A percentile compares a stretch with the other conserved stretches of the same genome.
Conservation (phyloP, 1,139 yeast species). For the Kodamaea sp. region DNA sequence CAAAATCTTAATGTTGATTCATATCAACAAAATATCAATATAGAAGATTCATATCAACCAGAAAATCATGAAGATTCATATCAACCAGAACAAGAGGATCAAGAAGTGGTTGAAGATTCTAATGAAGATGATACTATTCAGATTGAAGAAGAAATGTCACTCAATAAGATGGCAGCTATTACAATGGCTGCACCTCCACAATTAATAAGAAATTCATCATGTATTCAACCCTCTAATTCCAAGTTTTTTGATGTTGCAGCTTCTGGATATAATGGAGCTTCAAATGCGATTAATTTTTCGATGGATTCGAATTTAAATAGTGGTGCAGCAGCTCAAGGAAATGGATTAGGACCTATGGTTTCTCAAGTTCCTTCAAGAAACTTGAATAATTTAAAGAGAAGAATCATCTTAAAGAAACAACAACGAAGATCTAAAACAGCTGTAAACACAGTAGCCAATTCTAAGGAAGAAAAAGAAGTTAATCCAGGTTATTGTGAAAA, state of each 20-base stretch:
- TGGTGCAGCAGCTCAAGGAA: slow-evolving; percentile 38
- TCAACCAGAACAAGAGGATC: slow-evolving; percentile 12
- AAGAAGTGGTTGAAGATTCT: slow-evolving; percentile 10
- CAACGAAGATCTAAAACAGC: slow-evolving; percentile 16
- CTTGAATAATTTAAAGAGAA: slow-evolving; percentile 54
- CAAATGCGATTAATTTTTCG: slow-evolving; percentile 40
- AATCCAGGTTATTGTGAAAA: slow-evolving; percentile 87
- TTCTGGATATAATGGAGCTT: slow-evolving; percentile 72
- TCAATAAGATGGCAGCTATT: slow-evolving; percentile 6
- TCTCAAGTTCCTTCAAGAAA: slow-evolving; percentile 70
- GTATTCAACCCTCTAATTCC: slow-evolving; percentile 25
- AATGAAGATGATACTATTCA: slow-evolving; percentile 8
- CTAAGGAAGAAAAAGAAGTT: slow-evolving; percentile 27
- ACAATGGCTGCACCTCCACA: slow-evolving; percentile 9
- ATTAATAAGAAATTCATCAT: slow-evolving; percentile 27
- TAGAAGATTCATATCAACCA: too few relatives aligned
- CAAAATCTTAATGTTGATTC: slow-evolving; percentile 3
- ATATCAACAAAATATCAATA: too few relatives aligned
- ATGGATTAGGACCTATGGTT: slow-evolving; percentile 66
- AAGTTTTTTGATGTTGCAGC: slow-evolving; percentile 68
- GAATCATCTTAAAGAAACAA: slow-evolving; percentile 44
- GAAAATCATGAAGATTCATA: slow-evolving; percentile 9
- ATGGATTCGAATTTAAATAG: slow-evolving; percentile 45
- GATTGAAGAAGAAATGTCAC: slow-evolving; percentile 13
- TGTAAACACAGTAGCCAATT: slow-evolving; percentile 5